Percentiles rank a stretch among this genome's conserved stretches.
Evolutionary conservation across 2,329 filamentous ascomycete species (phyloP).

Genomic region (Aureobasidium sp.): DNA sequence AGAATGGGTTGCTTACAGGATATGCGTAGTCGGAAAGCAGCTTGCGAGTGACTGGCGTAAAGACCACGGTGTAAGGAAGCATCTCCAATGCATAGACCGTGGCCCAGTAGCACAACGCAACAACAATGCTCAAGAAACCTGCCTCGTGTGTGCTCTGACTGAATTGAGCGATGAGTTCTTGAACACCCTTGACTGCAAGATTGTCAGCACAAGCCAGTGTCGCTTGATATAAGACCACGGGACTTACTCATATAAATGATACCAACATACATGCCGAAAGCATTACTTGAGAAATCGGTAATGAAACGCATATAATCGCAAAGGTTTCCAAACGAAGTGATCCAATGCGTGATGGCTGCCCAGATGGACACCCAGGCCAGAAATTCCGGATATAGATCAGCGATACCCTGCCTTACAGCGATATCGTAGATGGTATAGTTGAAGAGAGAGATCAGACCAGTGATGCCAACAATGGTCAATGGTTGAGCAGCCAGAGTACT

Average conservation of each 20-base stretch:
- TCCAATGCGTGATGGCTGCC: slow-evolving; percentile 50
- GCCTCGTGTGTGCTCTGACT: slow-evolving; percentile 29
- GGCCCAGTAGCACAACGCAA: slow-evolving; percentile 44
- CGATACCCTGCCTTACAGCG: slow-evolving; percentile 39
- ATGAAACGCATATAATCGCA: slow-evolving; percentile 53
- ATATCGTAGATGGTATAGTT: slow-evolving; percentile 54
- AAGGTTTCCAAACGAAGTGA: slow-evolving; percentile 42
- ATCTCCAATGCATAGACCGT: slow-evolving; percentile 43
- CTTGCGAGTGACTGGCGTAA: slow-evolving; percentile 36
- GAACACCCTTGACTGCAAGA: slow-evolving; percentile 43
- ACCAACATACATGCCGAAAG: slow-evolving; percentile 47
- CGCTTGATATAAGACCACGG: not conserved
- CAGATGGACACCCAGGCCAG: slow-evolving; percentile 50
- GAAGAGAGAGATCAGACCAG: slow-evolving; percentile 45
- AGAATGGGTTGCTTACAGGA: slow-evolving; percentile 26
- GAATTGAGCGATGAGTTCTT: slow-evolving; percentile 46
- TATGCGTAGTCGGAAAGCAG: slow-evolving; percentile 46
- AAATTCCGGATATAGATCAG: slow-evolving; percentile 43
- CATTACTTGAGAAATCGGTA: slow-evolving; percentile 47
- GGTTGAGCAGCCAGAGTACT: slow-evolving; percentile 45
- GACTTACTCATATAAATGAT: slow-evolving; percentile 43
- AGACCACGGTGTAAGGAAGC: slow-evolving; percentile 38
- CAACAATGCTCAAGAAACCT: slow-evolving; percentile 42
- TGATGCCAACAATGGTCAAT: slow-evolving; percentile 49
- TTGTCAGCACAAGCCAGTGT: not conserved